phyloP scores from a whole-genome alignment of 106 monocot genomes.

The Allium cepa region DNA sequence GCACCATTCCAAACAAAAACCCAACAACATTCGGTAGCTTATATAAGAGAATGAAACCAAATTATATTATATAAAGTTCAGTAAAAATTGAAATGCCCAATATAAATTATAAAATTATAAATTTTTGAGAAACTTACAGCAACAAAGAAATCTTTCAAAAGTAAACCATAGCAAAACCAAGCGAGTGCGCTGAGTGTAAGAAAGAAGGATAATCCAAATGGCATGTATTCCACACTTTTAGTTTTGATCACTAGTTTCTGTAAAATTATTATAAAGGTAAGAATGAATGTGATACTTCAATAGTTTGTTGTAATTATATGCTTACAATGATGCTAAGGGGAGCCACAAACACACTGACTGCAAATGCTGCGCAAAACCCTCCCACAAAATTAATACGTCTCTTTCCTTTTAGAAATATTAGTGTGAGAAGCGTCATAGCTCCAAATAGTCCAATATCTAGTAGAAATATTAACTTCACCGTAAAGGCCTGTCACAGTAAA shows the following conservation, averaged over 20 bases:
- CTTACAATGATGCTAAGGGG: conserved; percentile 49
- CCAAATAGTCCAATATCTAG: conserved; percentile 32
- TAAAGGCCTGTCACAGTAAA: conserved; percentile 16
- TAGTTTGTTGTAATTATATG: not conserved
- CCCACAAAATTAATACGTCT: conserved; percentile 18
- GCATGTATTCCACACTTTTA: conserved; percentile 74
- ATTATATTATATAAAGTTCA: not conserved
- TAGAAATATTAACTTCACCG: conserved; percentile 21
- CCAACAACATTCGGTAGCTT: conserved; percentile 70
- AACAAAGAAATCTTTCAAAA: conserved; percentile 35
- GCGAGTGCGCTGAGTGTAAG: conserved; percentile 57
- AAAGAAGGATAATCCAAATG: conserved; percentile 63
- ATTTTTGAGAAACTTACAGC: conserved; percentile 22
- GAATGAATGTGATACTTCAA: too few species aligned
- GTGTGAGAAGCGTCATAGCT: conserved; percentile 18
- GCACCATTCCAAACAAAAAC: conserved; percentile 41
- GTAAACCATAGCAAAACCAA: conserved; percentile 63
- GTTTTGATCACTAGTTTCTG: conserved; percentile 64
- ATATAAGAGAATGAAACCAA: not conserved
- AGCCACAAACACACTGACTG: conserved; percentile 39
- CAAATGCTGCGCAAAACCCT: conserved; percentile 36
- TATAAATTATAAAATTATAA: not conserved
- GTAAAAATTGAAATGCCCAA: not conserved
- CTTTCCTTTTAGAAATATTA: conserved; percentile 16
- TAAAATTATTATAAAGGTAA: not conserved